These are phyloP conservation scores for Logfia minima DNA, from an alignment of 129 eudicot genomes.

Conservation along the genomic window DNA sequence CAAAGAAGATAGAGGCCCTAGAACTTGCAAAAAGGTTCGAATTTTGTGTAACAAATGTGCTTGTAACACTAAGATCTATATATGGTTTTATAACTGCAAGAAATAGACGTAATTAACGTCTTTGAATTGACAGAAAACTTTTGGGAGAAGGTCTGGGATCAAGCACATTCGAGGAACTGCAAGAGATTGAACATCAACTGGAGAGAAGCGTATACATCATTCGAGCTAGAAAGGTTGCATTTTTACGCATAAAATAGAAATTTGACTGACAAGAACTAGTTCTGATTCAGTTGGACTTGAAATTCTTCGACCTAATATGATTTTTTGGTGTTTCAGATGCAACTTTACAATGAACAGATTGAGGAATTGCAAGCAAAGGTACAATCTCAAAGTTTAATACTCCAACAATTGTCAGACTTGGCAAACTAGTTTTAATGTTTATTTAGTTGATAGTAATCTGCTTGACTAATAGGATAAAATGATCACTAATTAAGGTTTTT, in stretches of 20 bases:
- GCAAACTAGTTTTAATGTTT: background rate
- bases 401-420: background rate
- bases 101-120: background rate
- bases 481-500: background rate
- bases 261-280: slow-evolving; percentile 6
- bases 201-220: slow-evolving; percentile 60
- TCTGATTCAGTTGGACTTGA: background rate
- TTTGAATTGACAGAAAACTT: slow-evolving; percentile 48
- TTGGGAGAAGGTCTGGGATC: slow-evolving; percentile 71
- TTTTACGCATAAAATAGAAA: background rate
- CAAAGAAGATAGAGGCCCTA: slow-evolving; percentile 73
- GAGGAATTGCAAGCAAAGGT: slow-evolving; percentile 68
- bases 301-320: slow-evolving; percentile 5
- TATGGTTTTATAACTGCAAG: background rate
- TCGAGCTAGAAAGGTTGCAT: slow-evolving; percentile 72
- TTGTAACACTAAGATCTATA: background rate
- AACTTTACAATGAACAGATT: slow-evolving; percentile 65
- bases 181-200: slow-evolving; percentile 63
- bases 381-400: slow-evolving; percentile 16
- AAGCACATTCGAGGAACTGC: slow-evolving; percentile 69
- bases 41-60: slow-evolving; percentile 3
- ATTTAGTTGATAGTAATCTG: too few relatives aligned
- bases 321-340: slow-evolving; percentile 53
- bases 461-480: background rate
- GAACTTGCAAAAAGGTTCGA: slow-evolving; percentile 65